Evolutionary conservation across 495 filamentous ascomycete genomes (phyloP).

Genomic region (Cryomyces antarcticus): DNA sequence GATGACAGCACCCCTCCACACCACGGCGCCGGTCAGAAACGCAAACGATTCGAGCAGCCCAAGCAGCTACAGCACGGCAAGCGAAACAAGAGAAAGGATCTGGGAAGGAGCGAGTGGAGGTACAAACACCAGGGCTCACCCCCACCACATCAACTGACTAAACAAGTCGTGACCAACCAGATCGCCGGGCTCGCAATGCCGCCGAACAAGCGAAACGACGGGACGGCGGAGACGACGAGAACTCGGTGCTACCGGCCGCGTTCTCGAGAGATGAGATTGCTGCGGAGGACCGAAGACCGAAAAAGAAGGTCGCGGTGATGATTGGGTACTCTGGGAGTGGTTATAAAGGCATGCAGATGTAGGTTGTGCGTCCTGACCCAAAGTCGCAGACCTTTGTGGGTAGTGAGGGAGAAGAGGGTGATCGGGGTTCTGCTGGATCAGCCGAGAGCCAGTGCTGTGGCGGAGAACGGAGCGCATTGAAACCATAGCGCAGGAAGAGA

Average conservation of each 20-base stretch:
- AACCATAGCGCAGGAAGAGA: too few species aligned
- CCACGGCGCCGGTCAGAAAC: too few species aligned
- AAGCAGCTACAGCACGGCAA: slow-evolving; percentile 12
- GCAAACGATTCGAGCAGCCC: background rate
- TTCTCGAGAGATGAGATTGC: slow-evolving; percentile 65
- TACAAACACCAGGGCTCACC: slow-evolving; percentile 18
- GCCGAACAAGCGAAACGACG: slow-evolving; percentile 37
- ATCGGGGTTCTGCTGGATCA: background rate
- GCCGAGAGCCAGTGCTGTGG: slow-evolving; percentile 7
- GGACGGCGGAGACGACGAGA: slow-evolving; percentile 16
- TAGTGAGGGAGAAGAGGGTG: too few species aligned
- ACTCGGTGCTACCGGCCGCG: slow-evolving; percentile 30
- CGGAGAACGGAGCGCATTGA: too few species aligned
- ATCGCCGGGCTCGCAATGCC: slow-evolving; percentile 43
- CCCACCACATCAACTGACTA: slow-evolving; percentile 27
- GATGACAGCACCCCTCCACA: too few species aligned
- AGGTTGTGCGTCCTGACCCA: background rate
- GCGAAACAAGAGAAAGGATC: slow-evolving; percentile 36
- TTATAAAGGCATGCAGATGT: slow-evolving; percentile 89
- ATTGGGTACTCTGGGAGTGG: slow-evolving; percentile 93
- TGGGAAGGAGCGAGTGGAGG: slow-evolving; percentile 46
- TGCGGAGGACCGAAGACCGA: slow-evolving; percentile 65
- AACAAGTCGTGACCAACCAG: slow-evolving; percentile 39
- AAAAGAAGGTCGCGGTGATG: slow-evolving; percentile 87
- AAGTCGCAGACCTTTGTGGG: background rate